Base-by-base conservation (phyloP, 2,329 filamentous ascomycete species). In the Didymella keratinophila region DNA sequence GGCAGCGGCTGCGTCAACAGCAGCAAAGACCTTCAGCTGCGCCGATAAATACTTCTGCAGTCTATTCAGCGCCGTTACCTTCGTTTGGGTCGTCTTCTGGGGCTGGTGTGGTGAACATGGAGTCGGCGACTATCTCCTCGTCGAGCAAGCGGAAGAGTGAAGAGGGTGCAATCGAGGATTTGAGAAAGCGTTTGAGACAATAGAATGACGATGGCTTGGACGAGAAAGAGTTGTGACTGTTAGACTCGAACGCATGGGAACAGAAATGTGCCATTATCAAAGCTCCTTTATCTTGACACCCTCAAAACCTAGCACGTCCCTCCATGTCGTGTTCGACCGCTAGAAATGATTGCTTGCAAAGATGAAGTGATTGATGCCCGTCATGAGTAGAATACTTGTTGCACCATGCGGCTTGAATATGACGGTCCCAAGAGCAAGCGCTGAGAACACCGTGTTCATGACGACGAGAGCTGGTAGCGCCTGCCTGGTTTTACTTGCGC, bases 311-410 rank as follows among this genome's bases (percentile, higher is more conserved):
- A 53, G 25, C 18, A 58, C 14, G n/a, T 53, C 49, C 37, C 27
- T 14, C 21, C 48, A 23, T 11, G 42, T 37, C 49, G 45, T 45
- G 12, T 20, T 41, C 23, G 50, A 47, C 10, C 34, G 44, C 51
- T 46, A 49, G 12, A 55, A 37, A 46, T 61, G 58, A 12, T 52
- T n/a, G n/a, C 20, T 50, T 4, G 59, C 45, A 34, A 64, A 66
- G 14, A 62, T 49, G n/a, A 54, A 49, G 42, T 65, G 58, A 47
- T 66, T 63, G 43, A 64, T 59, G 2, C 57, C 61, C 1, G 59
- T 66, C 64, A 63, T 63, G 1, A 66, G 46, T 4, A 66, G 32
- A 2, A 60, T 52, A 25, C 59, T 62, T 7, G 62, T 66, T 27
- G 62, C 62, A 16, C 54, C 51, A 37, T 63, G 52, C 20, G 62